These are phyloP conservation scores for Talaromyces sp. DNA, from an alignment of 2,329 filamentous ascomycete genomes.

Conservation along the genomic window DNA sequence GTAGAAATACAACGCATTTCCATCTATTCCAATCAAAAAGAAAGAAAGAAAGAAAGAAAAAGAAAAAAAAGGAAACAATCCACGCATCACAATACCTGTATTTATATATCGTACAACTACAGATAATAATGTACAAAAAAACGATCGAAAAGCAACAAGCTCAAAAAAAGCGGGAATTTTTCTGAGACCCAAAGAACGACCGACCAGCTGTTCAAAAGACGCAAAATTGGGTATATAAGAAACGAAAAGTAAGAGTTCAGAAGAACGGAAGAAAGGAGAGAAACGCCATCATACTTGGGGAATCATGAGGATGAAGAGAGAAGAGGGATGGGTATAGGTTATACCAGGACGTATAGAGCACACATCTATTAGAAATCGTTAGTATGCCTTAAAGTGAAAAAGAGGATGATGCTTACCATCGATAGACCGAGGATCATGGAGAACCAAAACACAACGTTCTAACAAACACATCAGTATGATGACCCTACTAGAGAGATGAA, in stretches of 20 bases:
- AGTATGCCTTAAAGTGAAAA: background rate
- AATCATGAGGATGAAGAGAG: background rate
- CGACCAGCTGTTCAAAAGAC: background rate
- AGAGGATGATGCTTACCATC: conserved; percentile 52
- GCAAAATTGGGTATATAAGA: background rate
- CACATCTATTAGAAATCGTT: conserved; percentile 44
- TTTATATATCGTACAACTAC: background rate
- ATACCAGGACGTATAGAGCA: conserved; percentile 56
- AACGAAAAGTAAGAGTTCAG: background rate
- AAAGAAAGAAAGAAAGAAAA: no score
- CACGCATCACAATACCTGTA: background rate
- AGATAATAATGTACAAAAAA: background rate
- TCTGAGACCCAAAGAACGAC: background rate
- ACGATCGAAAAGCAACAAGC: background rate
- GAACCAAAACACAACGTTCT: conserved; percentile 83
- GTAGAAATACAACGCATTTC: background rate
- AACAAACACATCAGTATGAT: background rate
- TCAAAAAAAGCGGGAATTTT: background rate
- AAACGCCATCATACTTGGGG: background rate
- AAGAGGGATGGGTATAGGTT: conserved; percentile 3
- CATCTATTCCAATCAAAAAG: no score
- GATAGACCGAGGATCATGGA: conserved; percentile 84
- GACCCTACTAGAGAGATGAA: background rate
- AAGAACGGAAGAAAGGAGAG: background rate
- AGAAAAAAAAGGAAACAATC: no score